A percentile compares a stretch with the other conserved stretches of the same genome.
Evolutionary conservation across 1,284 basidiomycete species (phyloP).

Genomic region (Sanghuangporus sanghuang): DNA sequence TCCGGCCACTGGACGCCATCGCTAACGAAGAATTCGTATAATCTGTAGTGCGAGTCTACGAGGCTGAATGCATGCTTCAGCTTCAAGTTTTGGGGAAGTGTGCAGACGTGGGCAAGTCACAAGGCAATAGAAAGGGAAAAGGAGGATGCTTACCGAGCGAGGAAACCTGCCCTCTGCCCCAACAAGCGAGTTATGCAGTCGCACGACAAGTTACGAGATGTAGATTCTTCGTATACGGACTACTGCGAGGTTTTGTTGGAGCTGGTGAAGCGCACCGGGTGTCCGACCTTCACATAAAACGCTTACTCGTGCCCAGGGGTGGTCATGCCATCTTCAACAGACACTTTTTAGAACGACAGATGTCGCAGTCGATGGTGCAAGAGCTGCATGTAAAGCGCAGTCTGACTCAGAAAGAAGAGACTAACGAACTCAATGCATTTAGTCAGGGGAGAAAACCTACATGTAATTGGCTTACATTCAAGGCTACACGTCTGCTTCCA

Average conservation of each 20-base stretch:
- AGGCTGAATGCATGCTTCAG: conserved; percentile 66
- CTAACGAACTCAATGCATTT: conserved; percentile 32
- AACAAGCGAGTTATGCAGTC: conserved; percentile 74
- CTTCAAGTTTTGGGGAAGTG: conserved; percentile 59
- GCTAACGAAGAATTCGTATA: conserved; percentile 47
- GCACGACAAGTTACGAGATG: conserved; percentile 86
- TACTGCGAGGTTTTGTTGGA: conserved; percentile 60
- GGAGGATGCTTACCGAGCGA: conserved; percentile 44
- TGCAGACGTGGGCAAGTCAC: not conserved
- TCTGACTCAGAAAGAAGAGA: conserved; percentile 68
- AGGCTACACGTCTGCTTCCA: conserved; percentile 86
- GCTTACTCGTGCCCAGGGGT: conserved; percentile 89
- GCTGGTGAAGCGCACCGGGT: not conserved
- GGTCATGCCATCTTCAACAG: conserved; percentile 90
- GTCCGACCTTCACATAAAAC: conserved; percentile 82
- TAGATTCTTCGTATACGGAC: conserved; percentile 82
- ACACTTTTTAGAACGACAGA: conserved; percentile 71
- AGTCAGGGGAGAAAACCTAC: not conserved
- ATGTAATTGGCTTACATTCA: conserved; percentile 49
- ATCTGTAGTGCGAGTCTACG: conserved; percentile 81
- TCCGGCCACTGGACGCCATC: conserved; percentile 35
- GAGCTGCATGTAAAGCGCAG: conserved; percentile 81
- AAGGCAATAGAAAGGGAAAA: not conserved
- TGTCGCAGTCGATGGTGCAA: conserved; percentile 77
- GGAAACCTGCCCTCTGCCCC: conserved; percentile 64